A percentile compares a stretch with the other conserved stretches of the same genome.
These are phyloP conservation scores for Fusarium irregulare DNA, from an alignment of 2,329 filamentous ascomycete genomes.

Conservation along the genomic window DNA sequence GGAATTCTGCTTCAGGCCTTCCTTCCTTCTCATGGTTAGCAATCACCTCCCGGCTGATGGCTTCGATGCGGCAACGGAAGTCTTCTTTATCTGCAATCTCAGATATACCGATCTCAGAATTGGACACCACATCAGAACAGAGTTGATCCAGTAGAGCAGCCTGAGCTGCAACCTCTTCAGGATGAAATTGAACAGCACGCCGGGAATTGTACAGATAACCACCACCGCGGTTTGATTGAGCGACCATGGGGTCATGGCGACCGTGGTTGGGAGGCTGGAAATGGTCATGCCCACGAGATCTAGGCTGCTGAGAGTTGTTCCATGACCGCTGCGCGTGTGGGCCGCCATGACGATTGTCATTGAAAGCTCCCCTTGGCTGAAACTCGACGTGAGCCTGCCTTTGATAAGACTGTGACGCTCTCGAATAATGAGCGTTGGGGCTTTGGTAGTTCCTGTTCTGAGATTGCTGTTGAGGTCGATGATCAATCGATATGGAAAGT, in stretches of 20 bases:
- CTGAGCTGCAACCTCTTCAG: conserved; percentile 63
- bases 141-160: conserved; percentile 61
- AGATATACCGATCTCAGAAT: conserved; percentile 69
- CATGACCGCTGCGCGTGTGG: conserved; percentile 35
- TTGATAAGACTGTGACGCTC: conserved; percentile 38
- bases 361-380: conserved; percentile 28
- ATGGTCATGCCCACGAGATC: conserved; percentile 46
- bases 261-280: conserved; percentile 7
- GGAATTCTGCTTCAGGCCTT: conserved; percentile 58
- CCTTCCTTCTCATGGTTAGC: conserved; percentile 60
- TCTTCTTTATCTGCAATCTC: conserved; percentile 78
- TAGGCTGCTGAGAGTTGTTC: conserved; percentile 37
- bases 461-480: conserved; percentile 48
- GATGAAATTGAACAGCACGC: conserved; percentile 47
- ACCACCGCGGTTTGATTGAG: conserved; percentile 26
- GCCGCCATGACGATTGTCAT: conserved; percentile 29
- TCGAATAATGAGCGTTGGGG: conserved; percentile 46
- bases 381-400: conserved; percentile 41
- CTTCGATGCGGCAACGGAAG: conserved; percentile 74
- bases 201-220: conserved; percentile 39
- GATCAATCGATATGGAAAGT: conserved; percentile 66
- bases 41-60: conserved; percentile 71
- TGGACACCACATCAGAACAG: conserved; percentile 58
- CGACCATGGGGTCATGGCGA: conserved; percentile 10
- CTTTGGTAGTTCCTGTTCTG: conserved; percentile 48